phyloP scores from a whole-genome alignment of 331 rosid species.

The Acacia pycnantha region DNA sequence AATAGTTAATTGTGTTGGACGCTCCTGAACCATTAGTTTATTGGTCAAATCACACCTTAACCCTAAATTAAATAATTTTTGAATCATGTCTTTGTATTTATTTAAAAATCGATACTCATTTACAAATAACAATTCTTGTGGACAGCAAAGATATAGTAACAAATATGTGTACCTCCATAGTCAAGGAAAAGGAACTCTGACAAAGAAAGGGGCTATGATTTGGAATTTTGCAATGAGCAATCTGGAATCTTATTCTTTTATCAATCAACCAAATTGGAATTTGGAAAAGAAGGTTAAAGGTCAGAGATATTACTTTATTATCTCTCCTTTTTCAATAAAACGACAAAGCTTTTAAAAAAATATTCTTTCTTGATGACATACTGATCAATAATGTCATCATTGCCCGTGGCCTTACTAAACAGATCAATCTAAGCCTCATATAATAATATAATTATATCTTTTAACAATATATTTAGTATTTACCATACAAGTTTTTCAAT shows the following conservation, averaged over 20 bases:
- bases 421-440: not conserved
- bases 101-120: no score
- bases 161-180: not conserved
- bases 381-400: not conserved
- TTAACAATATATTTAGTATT: no score
- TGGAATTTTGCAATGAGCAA: not conserved
- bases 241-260: not conserved
- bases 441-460: no score
- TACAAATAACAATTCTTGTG: no score
- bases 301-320: not conserved
- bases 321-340: not conserved
- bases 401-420: not conserved
- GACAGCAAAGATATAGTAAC: not conserved
- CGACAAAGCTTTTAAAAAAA: not conserved
- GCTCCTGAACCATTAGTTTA: no score
- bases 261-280: not conserved
- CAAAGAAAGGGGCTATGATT: not conserved
- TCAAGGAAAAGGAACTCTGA: not conserved
- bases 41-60: no score
- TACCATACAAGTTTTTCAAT: not conserved
- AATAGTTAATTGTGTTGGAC: no score
- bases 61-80: no score
- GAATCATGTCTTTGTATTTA: not conserved
- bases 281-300: not conserved
- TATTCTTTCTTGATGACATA: not conserved